These are phyloP conservation scores for Paragyromitra xinjiangensis DNA, from an alignment of 495 filamentous ascomycete species.

Conservation along the genomic window DNA sequence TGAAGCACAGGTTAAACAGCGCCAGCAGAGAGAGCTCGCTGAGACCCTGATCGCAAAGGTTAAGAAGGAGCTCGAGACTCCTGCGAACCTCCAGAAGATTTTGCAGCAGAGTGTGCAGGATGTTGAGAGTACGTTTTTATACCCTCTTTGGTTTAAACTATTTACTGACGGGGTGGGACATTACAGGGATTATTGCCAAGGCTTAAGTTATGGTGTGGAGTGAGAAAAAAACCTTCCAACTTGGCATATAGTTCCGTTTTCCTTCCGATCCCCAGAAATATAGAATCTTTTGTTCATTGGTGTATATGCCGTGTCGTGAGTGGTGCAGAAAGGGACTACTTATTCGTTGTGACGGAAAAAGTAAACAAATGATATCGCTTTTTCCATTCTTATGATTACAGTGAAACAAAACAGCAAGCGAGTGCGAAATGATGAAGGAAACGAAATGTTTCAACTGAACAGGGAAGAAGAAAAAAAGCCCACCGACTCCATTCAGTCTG, in stretches of 20 bases:
- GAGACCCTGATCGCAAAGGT: conserved; percentile 94
- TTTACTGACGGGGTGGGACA: neutral
- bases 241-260: conserved; percentile 1
- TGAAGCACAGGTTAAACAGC: conserved; percentile 96
- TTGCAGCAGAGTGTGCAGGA: conserved; percentile 93
- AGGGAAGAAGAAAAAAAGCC: conserved; percentile 2
- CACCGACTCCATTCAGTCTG: neutral
- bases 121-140: conserved; percentile 83
- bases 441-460: conserved; percentile 12
- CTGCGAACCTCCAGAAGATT: conserved; percentile 92
- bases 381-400: conserved; percentile 21
- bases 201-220: conserved; percentile 1
- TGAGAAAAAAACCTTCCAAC: conserved; percentile 7
- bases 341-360: neutral
- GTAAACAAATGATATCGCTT: conserved; percentile 18
- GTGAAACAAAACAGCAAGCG: neutral
- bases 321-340: conserved; percentile 7
- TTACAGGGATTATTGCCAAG: conserved; percentile 47
- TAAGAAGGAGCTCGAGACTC: conserved; percentile 96
- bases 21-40: conserved; percentile 95
- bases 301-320: conserved; percentile 19
- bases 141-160: neutral
- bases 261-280: conserved; percentile 23
- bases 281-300: conserved; percentile 34
- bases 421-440: conserved; percentile 34